Evolutionary conservation across 192 early-diverging fungal genomes (phyloP).

Genomic region (Podila horticola): DNA sequence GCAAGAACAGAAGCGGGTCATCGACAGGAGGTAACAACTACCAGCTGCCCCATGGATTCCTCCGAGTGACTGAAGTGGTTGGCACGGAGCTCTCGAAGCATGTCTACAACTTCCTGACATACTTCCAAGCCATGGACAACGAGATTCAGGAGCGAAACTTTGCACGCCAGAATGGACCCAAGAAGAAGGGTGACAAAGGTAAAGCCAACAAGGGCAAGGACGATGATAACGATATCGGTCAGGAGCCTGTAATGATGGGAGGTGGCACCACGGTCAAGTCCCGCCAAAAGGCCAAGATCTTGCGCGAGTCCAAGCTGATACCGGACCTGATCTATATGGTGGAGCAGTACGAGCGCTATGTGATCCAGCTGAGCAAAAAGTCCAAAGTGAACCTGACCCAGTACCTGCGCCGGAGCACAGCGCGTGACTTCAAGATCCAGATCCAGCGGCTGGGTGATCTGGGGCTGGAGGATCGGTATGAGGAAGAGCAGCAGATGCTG

Average conservation of each 20-base stretch:
- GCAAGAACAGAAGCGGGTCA: no score
- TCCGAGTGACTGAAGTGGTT: slow-evolving; percentile 55
- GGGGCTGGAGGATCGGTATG: slow-evolving; percentile 55
- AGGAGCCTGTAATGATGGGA: background rate
- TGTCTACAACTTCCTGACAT: slow-evolving; percentile 62
- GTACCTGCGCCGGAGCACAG: slow-evolving; percentile 81
- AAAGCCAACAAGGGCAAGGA: slow-evolving; percentile 33
- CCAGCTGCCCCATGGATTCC: slow-evolving; percentile 53
- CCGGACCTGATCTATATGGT: slow-evolving; percentile 77
- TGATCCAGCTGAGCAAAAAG: slow-evolving; percentile 75
- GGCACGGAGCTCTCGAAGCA: slow-evolving; percentile 58
- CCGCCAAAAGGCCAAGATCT: slow-evolving; percentile 62
- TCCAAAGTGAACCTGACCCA: slow-evolving; percentile 78
- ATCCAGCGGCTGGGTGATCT: slow-evolving; percentile 53
- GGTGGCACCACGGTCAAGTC: slow-evolving; percentile 11
- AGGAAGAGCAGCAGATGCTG: slow-evolving; percentile 25
- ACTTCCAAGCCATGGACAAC: slow-evolving; percentile 39
- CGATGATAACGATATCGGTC: slow-evolving; percentile 2
- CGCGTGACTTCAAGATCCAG: slow-evolving; percentile 81
- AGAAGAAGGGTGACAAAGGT: slow-evolving; percentile 5
- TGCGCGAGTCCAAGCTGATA: slow-evolving; percentile 78
- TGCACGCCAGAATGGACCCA: slow-evolving; percentile 32
- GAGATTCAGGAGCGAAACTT: slow-evolving; percentile 24
- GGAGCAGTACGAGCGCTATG: slow-evolving; percentile 80
- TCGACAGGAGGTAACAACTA: slow-evolving; percentile 4